phyloP scores from a whole-genome alignment of 2,329 filamentous ascomycete species.

The Fusarium newnesense region DNA sequence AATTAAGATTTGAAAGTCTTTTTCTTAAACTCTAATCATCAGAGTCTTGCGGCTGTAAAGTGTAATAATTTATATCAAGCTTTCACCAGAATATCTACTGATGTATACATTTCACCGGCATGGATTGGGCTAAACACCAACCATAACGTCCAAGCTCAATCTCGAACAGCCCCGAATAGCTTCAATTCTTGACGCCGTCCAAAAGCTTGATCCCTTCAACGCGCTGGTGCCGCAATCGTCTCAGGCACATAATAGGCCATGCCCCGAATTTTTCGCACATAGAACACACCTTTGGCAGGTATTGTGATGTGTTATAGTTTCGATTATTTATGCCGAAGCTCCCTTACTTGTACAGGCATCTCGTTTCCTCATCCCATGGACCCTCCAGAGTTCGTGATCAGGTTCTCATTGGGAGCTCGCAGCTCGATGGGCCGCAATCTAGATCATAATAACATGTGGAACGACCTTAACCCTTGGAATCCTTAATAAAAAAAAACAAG shows the following conservation, averaged over 20 bases:
- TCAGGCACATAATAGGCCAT: neutral
- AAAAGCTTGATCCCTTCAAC: neutral
- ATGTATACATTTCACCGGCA: neutral
- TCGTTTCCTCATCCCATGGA: conserved; percentile 43
- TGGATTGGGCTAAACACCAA: neutral
- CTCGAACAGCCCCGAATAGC: neutral
- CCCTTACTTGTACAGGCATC: conserved; percentile 46
- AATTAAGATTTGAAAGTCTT: neutral
- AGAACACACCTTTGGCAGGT: neutral
- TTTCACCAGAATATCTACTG: neutral
- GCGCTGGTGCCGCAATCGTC: neutral
- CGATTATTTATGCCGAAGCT: conserved; percentile 35
- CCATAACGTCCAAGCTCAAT: neutral
- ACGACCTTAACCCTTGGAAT: conserved; percentile 49
- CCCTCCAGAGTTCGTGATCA: conserved; percentile 38
- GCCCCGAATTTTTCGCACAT: neutral
- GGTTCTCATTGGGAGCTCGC: conserved; percentile 40
- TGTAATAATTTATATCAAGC: neutral
- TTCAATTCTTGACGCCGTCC: conserved; percentile 2
- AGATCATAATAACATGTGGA: conserved; percentile 47
- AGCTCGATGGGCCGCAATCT: conserved; percentile 44
- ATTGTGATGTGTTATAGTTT: conserved; percentile 26
- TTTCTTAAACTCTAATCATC: neutral
- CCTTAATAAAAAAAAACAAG: conserved; percentile 51
- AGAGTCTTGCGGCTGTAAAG: neutral